Evolutionary conservation across 2,329 filamentous ascomycete genomes (phyloP).

Genomic region (Fusarium sp.): DNA sequence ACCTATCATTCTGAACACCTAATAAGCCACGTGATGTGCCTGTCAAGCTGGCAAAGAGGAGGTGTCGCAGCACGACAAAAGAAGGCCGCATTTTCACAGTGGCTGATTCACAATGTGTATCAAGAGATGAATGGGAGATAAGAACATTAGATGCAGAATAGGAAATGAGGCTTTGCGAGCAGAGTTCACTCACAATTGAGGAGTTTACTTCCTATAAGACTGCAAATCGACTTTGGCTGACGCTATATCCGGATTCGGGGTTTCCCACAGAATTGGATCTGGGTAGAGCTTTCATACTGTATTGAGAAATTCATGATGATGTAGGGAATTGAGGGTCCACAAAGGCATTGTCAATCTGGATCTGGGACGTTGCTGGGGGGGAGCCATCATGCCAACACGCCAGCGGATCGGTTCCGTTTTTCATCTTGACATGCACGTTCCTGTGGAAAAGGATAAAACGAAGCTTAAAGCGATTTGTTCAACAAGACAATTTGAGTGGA

Average conservation of each 20-base stretch:
- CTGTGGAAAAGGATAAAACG: constrained; percentile 23
- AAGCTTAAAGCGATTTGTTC: constrained; percentile 7
- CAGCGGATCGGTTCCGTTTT: constrained; percentile 20
- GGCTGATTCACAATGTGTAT: constrained; percentile 7
- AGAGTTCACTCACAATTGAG: not conserved
- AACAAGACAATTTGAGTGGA: not conserved
- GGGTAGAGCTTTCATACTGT: not conserved
- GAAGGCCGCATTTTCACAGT: constrained; percentile 30
- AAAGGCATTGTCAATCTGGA: constrained; percentile 37
- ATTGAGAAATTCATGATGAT: not conserved
- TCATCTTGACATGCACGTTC: constrained; percentile 13
- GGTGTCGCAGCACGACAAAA: constrained; percentile 17
- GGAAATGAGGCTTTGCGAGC: not conserved
- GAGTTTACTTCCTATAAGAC: constrained; percentile 25
- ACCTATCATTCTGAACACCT: constrained; percentile 42
- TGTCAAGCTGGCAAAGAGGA: constrained; percentile 24
- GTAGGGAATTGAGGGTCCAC: not conserved
- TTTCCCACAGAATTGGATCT: not conserved
- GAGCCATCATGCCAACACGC: constrained; percentile 38
- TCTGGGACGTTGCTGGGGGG: constrained; percentile 34
- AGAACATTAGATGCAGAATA: constrained; percentile 4
- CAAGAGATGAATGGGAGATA: constrained; percentile 3
- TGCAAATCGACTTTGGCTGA: not conserved
- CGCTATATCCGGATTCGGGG: constrained; percentile 31
- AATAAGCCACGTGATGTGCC: constrained; percentile 18